A percentile compares a stretch with the other conserved stretches of the same genome.
phyloP scores from a whole-genome alignment of 2,329 filamentous ascomycete genomes.

The Fusarium dlaminii region DNA sequence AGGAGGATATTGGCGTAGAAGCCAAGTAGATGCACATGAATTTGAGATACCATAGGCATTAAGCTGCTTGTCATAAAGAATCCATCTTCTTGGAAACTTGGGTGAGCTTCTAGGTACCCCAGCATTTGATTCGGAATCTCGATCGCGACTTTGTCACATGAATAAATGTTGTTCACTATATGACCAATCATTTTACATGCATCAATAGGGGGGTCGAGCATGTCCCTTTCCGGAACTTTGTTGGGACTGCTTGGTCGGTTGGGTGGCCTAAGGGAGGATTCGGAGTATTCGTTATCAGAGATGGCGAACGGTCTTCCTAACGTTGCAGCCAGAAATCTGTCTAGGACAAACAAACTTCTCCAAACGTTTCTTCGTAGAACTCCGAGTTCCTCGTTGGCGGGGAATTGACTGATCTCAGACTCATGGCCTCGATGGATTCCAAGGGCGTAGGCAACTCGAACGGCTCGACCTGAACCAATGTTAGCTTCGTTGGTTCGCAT shows the following conservation, averaged over 20 bases:
- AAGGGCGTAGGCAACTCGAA: conserved; percentile 69
- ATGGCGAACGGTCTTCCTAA: conserved; percentile 71
- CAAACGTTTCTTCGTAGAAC: conserved; percentile 65
- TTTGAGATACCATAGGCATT: conserved; percentile 64
- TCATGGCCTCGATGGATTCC: conserved; percentile 69
- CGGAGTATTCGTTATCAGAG: conserved; percentile 69
- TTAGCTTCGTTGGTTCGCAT: neutral
- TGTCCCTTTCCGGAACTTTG: conserved; percentile 18
- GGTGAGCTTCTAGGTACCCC: conserved; percentile 51
- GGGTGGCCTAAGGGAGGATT: conserved; percentile 52
- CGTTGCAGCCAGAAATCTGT: conserved; percentile 70
- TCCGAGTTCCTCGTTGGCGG: conserved; percentile 53
- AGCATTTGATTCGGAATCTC: conserved; percentile 66
- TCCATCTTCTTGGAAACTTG: conserved; percentile 56
- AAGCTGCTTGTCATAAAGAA: neutral
- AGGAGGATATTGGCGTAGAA: conserved; percentile 71
- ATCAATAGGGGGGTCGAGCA: conserved; percentile 65
- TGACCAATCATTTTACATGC: conserved; percentile 66
- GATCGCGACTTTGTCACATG: conserved; percentile 66
- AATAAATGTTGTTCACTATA: conserved; percentile 69
- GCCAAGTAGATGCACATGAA: conserved; percentile 70
- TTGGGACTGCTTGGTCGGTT: conserved; percentile 42
- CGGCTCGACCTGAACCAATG: conserved; percentile 64
- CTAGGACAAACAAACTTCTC: conserved; percentile 72
- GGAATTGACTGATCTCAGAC: conserved; percentile 61